Evolutionary conservation across 2,329 filamentous ascomycete species (phyloP), one percentile per base, ranked within the genome.

Genomic region (Sporothrix curviconia): DNA sequence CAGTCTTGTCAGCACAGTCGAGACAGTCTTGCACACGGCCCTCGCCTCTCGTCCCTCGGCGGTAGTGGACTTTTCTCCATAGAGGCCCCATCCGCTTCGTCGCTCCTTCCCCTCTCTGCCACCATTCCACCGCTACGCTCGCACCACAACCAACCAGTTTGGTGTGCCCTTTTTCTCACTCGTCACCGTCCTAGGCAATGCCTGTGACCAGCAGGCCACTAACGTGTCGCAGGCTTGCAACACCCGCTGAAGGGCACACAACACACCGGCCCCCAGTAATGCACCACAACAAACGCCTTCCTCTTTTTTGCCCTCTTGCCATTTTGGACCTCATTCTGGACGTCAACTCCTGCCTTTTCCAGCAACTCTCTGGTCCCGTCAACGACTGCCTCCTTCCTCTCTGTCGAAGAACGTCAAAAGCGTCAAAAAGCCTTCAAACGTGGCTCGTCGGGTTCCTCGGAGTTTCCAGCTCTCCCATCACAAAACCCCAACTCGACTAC

Each of bases 281-380:
- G 50, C 36, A 43, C 50, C 50, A 53, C 50, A 42, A 53, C 36
- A 53, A 53, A 53, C 50, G 37, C 50, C 49, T 42, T 52, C 49
- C 50, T 42, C 24, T n/a, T 42, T 53, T 32, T 24, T 11, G 40
- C 40, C n/a, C 30, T 46, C 22, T 39, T 19, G 32, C 6, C 19
- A n/a, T n/a, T 19, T 51, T 14, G 8, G 4, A 12, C 46, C 24
- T 46, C n/a, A 14, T 22, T 4, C 46, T 34, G 12, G 44, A n/a
- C n/a, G 28, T 36, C n/a, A n/a, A 28, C 19, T 37, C 30, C 22
- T 46, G 28, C 52, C 30, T 39, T 51, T 51, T 37, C 19, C 46
- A 37, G 25, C 47, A 14, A 19, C 19, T 30, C 17, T n/a, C 15
- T n/a, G 15, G n/a, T 8, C 15, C 42, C 5, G 25, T 51, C 49